Percentiles rank a stretch among this genome's conserved stretches.
Evolutionary conservation across 2,329 filamentous ascomycete genomes (phyloP).

Genomic region (Corniculantispora saksenae): DNA sequence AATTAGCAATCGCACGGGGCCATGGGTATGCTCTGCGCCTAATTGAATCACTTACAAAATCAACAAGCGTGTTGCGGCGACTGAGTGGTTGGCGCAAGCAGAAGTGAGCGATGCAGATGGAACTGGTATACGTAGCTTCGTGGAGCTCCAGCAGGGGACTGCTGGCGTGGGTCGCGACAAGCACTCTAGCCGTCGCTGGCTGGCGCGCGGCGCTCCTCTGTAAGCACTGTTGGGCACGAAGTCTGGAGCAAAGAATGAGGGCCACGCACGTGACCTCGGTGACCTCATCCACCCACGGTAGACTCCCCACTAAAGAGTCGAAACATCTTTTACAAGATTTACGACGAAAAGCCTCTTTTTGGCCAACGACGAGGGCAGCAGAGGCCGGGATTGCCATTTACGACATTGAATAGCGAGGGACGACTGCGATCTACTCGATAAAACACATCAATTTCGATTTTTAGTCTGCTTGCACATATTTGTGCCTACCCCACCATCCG

Average conservation of each 20-base stretch:
- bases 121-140: constrained; percentile 23
- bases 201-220: not conserved
- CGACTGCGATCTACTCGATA: not conserved
- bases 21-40: not conserved
- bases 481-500: constrained; percentile 13
- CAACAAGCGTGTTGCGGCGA: not conserved
- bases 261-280: constrained; percentile 28
- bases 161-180: constrained; percentile 12
- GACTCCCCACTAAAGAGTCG: constrained; percentile 25
- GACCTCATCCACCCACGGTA: constrained; percentile 29
- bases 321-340: constrained; percentile 23
- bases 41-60: not conserved
- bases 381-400: not conserved
- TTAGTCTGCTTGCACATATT: not conserved
- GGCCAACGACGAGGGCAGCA: constrained; percentile 12
- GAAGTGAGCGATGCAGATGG: constrained; percentile 2
- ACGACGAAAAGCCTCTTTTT: constrained; percentile 10
- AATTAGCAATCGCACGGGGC: not conserved
- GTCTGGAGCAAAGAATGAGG: constrained; percentile 16
- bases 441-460: not conserved
- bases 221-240: no score
- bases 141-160: constrained; percentile 5
- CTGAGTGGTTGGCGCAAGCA: not conserved
- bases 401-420: not conserved
- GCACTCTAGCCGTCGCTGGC: not conserved